A percentile compares a stretch with the other conserved stretches of the same genome.
Conservation (phyloP, 1,284 basidiomycete genomes). For the Ustilago lituana region DNA sequence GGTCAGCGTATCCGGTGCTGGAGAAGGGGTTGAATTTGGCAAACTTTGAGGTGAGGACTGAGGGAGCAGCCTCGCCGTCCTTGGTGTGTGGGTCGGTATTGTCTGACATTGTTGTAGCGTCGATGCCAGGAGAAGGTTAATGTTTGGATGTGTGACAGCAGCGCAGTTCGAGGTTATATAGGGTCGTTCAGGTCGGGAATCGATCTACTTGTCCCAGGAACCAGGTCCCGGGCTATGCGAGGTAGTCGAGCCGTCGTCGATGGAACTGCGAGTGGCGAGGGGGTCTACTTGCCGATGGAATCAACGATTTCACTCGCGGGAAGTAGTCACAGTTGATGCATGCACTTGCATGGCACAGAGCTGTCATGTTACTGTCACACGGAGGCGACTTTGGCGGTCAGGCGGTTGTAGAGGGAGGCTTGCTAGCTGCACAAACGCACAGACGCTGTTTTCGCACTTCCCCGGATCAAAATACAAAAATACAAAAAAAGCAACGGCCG, state of each 20-base stretch:
- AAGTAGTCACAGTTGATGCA: background rate
- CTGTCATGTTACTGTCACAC: too few species aligned
- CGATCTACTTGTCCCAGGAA: too few species aligned
- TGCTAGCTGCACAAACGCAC: too few species aligned
- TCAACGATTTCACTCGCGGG: too few species aligned
- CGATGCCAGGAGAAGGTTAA: too few species aligned
- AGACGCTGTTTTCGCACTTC: background rate
- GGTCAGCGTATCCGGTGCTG: constrained; percentile 37
- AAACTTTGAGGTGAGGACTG: constrained; percentile 49
- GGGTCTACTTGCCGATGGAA: too few species aligned
- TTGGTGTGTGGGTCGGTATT: constrained; percentile 34
- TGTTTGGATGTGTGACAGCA: too few species aligned
- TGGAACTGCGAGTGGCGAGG: too few species aligned
- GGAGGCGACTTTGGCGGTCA: background rate
- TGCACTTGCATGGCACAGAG: constrained; percentile 1
- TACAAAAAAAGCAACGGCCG: background rate
- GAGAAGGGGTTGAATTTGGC: constrained; percentile 57
- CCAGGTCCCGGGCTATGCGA: too few species aligned
- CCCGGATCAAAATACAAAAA: constrained; percentile 2
- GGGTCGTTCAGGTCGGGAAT: too few species aligned
- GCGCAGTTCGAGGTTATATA: too few species aligned
- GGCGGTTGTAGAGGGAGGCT: constrained; percentile 9
- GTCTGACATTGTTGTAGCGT: constrained; percentile 36
- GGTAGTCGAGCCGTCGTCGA: too few species aligned
- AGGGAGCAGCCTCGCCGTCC: constrained; percentile 35